Base-by-base conservation (phyloP, 2,329 filamentous ascomycete genomes). In the Tolypocladium pustulatum region DNA sequence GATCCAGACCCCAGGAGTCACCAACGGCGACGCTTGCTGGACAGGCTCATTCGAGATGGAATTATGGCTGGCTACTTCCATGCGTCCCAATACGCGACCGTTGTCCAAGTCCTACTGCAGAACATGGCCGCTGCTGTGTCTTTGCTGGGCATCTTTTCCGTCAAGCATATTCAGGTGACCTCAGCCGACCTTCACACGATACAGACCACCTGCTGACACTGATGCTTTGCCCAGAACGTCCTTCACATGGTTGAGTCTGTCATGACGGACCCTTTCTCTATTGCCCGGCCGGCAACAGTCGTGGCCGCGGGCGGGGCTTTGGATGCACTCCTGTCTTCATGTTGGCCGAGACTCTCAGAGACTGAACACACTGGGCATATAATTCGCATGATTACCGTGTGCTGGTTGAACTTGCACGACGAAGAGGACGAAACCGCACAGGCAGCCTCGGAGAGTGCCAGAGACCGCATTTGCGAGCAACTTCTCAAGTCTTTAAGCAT, bases 251-350 rank as follows among this genome's bases (percentile, higher is more conserved):
- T 90, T 12, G 83, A 83, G 2, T 75, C 77, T 43, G 81, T 87
- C 12, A 75, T 96, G 57, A 79, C 82, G 2, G 85, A 91, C 66
- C 85, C 89, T 0, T 90, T 94, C 67, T 80, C 81, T 1, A 73
- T 80, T 12, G 76, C 79, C 1, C 76, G 82, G 61, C 75, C 80
- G 1, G 72, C 77, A 0, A 73, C 86, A 1, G 72, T 91, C 1
- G 57, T 78, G 0, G 75, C 81, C 0, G 80, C 84, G 0, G 70
- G 80, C 3, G 69, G 75, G 22, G 78, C 84, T 1, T 65, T 90
- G 27, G 79, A 84, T 57, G 73, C 75, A 0, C 73, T 87, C 17
- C 73, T 95, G 13, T 64, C 79, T 15, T 85, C 80, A 60, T 84
- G 83, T 60, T 91, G 90, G 85, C 87, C 89, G 13, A 78, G 90